phyloP scores from a whole-genome alignment of 495 filamentous ascomycete species.

The Penicillium fimorum region DNA sequence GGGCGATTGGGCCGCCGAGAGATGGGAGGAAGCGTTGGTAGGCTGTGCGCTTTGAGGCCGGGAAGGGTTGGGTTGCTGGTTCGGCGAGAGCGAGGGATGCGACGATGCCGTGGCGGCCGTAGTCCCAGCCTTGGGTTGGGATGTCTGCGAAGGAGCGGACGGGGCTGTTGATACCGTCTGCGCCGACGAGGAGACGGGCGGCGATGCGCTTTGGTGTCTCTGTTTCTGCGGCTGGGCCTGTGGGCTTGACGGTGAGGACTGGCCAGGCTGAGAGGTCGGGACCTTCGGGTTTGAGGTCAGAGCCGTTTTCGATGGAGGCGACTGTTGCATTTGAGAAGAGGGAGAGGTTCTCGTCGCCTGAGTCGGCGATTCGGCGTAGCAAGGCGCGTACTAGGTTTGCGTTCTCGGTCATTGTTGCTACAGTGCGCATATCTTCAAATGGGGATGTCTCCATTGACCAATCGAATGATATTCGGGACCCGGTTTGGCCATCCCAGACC shows the following conservation, averaged over 20 bases:
- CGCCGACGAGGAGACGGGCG: slow-evolving; percentile 84
- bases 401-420: slow-evolving; percentile 98
- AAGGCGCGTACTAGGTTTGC: slow-evolving; percentile 78
- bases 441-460: slow-evolving; percentile 54
- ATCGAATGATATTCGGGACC: slow-evolving; percentile 84
- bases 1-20: slow-evolving; percentile 73
- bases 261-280: slow-evolving; percentile 85
- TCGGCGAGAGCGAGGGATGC: slow-evolving; percentile 76
- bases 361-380: slow-evolving; percentile 63
- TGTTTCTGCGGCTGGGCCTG: slow-evolving; percentile 33
- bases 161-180: slow-evolving; percentile 92
- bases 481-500: slow-evolving; percentile 94
- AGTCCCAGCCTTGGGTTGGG: slow-evolving; percentile 85
- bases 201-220: slow-evolving; percentile 51
- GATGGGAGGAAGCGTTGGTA: slow-evolving; percentile 96
- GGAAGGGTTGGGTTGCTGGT: slow-evolving; percentile 26
- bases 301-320: slow-evolving; percentile 71
- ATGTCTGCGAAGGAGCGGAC: slow-evolving; percentile 90
- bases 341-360: slow-evolving; percentile 59
- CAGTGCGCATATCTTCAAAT: slow-evolving; percentile 54
- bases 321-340: slow-evolving; percentile 75
- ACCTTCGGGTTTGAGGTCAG: slow-evolving; percentile 54
- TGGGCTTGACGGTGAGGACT: slow-evolving; percentile 62
- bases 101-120: slow-evolving; percentile 84
- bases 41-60: slow-evolving; percentile 60